These are phyloP conservation scores for Narthecium ossifragum DNA, from an alignment of 106 monocot species.

Conservation along the genomic window DNA sequence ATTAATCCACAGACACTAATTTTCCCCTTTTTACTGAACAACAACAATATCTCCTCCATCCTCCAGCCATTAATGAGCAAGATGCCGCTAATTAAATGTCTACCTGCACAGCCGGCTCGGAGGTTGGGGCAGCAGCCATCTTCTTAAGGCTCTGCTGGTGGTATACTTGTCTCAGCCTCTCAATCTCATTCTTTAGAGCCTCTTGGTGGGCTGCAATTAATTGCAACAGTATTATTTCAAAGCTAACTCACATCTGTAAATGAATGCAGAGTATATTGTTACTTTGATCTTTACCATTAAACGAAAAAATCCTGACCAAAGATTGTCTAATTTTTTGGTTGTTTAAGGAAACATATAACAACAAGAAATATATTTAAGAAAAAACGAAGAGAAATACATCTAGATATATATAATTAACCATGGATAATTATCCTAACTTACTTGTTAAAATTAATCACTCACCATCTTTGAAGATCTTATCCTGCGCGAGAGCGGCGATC, in stretches of 20 bases:
- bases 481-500: conserved; percentile 90
- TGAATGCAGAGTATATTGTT: neutral
- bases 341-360: too few relatives aligned
- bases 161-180: conserved; percentile 69
- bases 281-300: too few relatives aligned
- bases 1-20: too few relatives aligned
- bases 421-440: too few relatives aligned
- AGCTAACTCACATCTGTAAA: neutral
- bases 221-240: neutral
- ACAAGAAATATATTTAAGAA: neutral
- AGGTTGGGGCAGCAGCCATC: conserved; percentile 5
- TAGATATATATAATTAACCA: too few relatives aligned
- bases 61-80: too few relatives aligned
- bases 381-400: neutral
- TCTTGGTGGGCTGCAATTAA: conserved; percentile 76
- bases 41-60: too few relatives aligned
- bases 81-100: too few relatives aligned
- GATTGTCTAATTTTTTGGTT: too few relatives aligned
- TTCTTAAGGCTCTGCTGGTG: conserved; percentile 69
- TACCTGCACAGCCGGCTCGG: conserved; percentile 4
- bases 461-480: conserved; percentile 99
- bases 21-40: too few relatives aligned
- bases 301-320: too few relatives aligned
- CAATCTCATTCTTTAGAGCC: conserved; percentile 80
- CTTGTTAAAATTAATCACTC: neutral